Percentiles rank a stretch among this genome's conserved stretches.
These are phyloP conservation scores for Pulicaria dysenterica DNA, from an alignment of 129 eudicot species.

Conservation along the genomic window DNA sequence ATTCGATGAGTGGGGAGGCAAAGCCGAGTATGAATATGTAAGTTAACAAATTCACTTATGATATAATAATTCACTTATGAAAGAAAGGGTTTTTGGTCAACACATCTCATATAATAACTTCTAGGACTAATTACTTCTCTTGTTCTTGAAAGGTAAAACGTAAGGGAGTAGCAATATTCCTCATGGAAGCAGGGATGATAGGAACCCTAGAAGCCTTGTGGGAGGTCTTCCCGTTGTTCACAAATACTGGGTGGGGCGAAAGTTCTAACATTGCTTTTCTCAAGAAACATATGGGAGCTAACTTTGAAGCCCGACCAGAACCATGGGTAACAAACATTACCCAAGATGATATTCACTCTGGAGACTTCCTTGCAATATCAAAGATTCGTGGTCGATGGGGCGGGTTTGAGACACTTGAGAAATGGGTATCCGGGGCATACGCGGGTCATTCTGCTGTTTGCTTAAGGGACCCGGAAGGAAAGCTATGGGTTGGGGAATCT, in stretches of 20 bases:
- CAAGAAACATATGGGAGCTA: slow-evolving; percentile 81
- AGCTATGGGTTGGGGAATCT: slow-evolving; percentile 98
- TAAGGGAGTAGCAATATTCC: slow-evolving; percentile 82
- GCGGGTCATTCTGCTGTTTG: slow-evolving; percentile 96
- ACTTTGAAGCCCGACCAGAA: slow-evolving; percentile 73
- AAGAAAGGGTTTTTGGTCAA: slow-evolving; percentile 1
- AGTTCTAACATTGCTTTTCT: slow-evolving; percentile 82
- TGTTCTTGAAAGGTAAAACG: slow-evolving; percentile 52
- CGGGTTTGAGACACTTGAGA: slow-evolving; percentile 94
- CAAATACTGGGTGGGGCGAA: slow-evolving; percentile 95
- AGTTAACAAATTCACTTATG: slow-evolving; percentile 36
- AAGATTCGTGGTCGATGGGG: slow-evolving; percentile 98
- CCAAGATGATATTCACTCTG: slow-evolving; percentile 82
- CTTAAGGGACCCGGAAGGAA: slow-evolving; percentile 89
- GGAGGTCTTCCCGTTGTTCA: slow-evolving; percentile 90
- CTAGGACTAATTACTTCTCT: background rate
- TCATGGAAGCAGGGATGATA: slow-evolving; percentile 96
- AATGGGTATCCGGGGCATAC: slow-evolving; percentile 96
- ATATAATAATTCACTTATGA: background rate
- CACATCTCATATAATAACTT: background rate
- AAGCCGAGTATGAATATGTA: slow-evolving; percentile 92
- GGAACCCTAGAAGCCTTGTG: slow-evolving; percentile 87
- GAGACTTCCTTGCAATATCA: slow-evolving; percentile 92
- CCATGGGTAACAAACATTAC: slow-evolving; percentile 82
- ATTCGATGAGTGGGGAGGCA: slow-evolving; percentile 77